Conservation (phyloP, 352 stramenopile species). For the Globisporangium polare region DNA sequence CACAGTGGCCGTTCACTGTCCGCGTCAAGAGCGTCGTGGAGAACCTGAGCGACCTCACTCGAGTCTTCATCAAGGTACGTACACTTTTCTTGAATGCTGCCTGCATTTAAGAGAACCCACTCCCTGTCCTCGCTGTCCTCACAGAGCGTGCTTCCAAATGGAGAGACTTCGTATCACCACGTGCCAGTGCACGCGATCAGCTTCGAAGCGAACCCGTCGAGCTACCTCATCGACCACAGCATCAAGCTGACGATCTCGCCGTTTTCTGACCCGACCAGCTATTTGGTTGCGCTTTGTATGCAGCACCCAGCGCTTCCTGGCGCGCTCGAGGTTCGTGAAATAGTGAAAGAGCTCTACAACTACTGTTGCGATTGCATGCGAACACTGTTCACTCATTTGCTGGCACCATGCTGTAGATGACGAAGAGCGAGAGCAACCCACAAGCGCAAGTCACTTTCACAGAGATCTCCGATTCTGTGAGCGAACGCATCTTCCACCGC, state of each 20-base stretch:
- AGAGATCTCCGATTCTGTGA: constrained; percentile 34
- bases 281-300: constrained; percentile 35
- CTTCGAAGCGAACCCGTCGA: constrained; percentile 10
- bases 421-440: constrained; percentile 2
- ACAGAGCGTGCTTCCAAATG: constrained; percentile 38
- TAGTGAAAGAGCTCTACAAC: neutral
- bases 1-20: constrained; percentile 45
- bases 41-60: constrained; percentile 28
- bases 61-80: constrained; percentile 36
- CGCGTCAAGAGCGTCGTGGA: constrained; percentile 25
- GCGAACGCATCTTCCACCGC: constrained; percentile 37
- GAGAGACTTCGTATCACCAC: constrained; percentile 30
- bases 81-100: neutral
- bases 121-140: neutral
- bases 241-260: constrained; percentile 38
- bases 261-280: constrained; percentile 55
- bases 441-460: constrained; percentile 18
- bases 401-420: neutral
- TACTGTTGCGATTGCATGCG: neutral
- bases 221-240: constrained; percentile 25
- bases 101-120: neutral
- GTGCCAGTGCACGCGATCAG: constrained; percentile 25
- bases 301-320: constrained; percentile 27
- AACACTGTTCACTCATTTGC: neutral
- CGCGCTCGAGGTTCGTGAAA: constrained; percentile 9